A percentile compares a stretch with the other conserved stretches of the same genome.
Evolutionary conservation across 768 basidiomycete genomes (phyloP).

Genomic region (Lactarius sanguifluus): DNA sequence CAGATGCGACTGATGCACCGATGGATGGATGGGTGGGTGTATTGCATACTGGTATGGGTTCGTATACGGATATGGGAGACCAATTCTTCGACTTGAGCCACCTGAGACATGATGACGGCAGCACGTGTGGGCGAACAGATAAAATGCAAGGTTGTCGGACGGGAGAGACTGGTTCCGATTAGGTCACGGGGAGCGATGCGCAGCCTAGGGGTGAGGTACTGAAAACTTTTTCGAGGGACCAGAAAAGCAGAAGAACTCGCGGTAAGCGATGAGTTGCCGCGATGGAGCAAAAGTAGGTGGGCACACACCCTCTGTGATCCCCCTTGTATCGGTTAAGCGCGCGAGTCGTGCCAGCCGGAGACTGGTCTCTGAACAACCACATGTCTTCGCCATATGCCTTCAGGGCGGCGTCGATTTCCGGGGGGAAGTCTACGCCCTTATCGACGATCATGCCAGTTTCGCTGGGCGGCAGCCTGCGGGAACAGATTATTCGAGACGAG

Average conservation of each 20-base stretch:
- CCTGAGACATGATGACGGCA: conserved; percentile 61
- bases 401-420: conserved; percentile 52
- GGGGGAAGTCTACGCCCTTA: conserved; percentile 73
- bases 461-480: conserved; percentile 59
- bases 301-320: conserved; percentile 62
- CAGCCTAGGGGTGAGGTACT: conserved; percentile 71
- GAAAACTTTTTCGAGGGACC: conserved; percentile 60
- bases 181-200: conserved; percentile 74
- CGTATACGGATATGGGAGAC: conserved; percentile 71
- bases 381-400: conserved; percentile 66
- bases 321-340: conserved; percentile 75
- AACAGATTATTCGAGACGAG: background rate
- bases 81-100: conserved; percentile 52
- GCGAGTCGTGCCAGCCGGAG: conserved; percentile 58
- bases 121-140: conserved; percentile 82
- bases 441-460: conserved; percentile 83
- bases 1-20: background rate
- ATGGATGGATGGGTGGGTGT: conserved; percentile 29
- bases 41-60: conserved; percentile 73
- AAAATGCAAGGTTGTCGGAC: conserved; percentile 67
- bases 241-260: background rate
- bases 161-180: conserved; percentile 48
- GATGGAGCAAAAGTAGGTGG: conserved; percentile 10
- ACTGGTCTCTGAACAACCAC: conserved; percentile 73
- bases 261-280: conserved; percentile 16